Evolutionary conservation across 1,139 yeast species (phyloP).

Genomic region (Yamadazyma buinensis): DNA sequence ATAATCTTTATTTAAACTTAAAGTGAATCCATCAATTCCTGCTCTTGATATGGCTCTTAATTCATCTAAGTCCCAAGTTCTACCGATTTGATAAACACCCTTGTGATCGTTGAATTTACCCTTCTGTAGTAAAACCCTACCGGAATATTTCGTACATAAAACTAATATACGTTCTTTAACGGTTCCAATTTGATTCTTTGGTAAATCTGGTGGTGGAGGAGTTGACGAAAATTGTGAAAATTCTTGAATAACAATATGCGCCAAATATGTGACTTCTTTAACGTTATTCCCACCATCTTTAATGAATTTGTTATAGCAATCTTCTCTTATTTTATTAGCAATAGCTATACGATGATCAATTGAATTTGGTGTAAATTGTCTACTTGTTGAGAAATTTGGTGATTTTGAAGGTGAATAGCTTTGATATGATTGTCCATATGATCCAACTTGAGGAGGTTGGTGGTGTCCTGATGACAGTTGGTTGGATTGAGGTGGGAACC

Average conservation of each 20-base stretch:
- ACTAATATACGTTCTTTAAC: constrained; percentile 40
- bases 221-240: constrained; percentile 35
- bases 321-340: constrained; percentile 35
- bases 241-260: constrained; percentile 38
- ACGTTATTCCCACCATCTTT: constrained; percentile 26
- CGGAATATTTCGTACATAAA: constrained; percentile 42
- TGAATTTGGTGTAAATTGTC: constrained; percentile 7
- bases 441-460: not conserved
- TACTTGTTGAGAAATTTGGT: constrained; percentile 2
- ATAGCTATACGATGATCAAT: constrained; percentile 1
- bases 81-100: constrained; percentile 77
- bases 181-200: constrained; percentile 30
- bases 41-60: constrained; percentile 52
- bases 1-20: constrained; percentile 71
- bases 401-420: constrained; percentile 1
- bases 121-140: constrained; percentile 75
- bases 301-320: constrained; percentile 37
- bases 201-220: constrained; percentile 36
- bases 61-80: constrained; percentile 88
- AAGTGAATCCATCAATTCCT: constrained; percentile 53
- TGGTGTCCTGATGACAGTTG: not conserved
- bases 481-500: not conserved
- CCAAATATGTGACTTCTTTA: constrained; percentile 32
- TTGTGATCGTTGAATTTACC: constrained; percentile 76
- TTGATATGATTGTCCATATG: not conserved